A percentile compares a stretch with the other conserved stretches of the same genome.
phyloP scores from a whole-genome alignment of 768 basidiomycete genomes.

The Mrakia blollopis region DNA sequence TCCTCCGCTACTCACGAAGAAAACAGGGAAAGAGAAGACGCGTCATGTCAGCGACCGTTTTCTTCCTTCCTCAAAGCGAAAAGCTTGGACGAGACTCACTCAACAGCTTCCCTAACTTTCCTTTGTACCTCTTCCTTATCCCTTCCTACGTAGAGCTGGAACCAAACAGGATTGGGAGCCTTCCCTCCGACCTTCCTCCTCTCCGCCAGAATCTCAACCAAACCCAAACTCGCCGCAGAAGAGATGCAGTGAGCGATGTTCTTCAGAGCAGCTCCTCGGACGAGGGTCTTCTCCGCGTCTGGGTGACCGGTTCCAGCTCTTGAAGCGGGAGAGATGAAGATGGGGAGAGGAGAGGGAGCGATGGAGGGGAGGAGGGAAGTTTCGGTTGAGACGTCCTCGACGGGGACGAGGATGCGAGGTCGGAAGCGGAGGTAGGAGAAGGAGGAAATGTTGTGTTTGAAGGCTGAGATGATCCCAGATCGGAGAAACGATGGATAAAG shows the following conservation, averaged over 20 bases:
- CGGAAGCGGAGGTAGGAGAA: constrained; percentile 18
- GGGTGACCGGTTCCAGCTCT: constrained; percentile 21
- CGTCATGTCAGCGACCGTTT: constrained; percentile 29
- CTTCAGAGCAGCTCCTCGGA: constrained; percentile 21
- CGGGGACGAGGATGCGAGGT: constrained; percentile 18
- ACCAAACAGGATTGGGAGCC: constrained; percentile 40
- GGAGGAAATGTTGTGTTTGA: constrained; percentile 19
- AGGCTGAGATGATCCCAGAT: not conserved
- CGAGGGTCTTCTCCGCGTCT: constrained; percentile 25
- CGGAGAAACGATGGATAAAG: not conserved
- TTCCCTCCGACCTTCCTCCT: constrained; percentile 32
- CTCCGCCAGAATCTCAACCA: constrained; percentile 37
- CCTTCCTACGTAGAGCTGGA: constrained; percentile 35
- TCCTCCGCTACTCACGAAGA: constrained; percentile 17
- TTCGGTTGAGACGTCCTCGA: constrained; percentile 15
- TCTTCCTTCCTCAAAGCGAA: constrained; percentile 10
- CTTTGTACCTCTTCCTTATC: not conserved
- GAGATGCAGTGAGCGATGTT: constrained; percentile 39
- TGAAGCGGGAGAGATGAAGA: constrained; percentile 29
- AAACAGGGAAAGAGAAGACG: not conserved
- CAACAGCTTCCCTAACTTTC: constrained; percentile 30
- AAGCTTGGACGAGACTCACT: constrained; percentile 33
- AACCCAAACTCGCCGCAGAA: constrained; percentile 37
- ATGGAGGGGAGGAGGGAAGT: constrained; percentile 13
- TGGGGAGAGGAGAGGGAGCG: constrained; percentile 14